phyloP scores from a whole-genome alignment of 768 basidiomycete genomes.

The Lactarius sp. region DNA sequence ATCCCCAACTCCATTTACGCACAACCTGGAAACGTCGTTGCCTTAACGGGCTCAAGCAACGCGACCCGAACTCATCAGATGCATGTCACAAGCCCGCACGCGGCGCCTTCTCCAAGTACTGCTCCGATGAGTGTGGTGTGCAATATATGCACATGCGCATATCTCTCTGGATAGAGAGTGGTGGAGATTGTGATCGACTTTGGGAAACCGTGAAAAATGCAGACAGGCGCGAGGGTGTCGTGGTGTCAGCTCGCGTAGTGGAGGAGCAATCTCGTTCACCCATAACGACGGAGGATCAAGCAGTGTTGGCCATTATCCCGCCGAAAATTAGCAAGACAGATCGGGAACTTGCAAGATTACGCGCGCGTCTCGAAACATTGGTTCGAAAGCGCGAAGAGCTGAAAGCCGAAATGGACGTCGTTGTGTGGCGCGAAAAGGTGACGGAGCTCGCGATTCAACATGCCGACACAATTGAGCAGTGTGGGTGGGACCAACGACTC shows the following conservation, averaged over 20 bases:
- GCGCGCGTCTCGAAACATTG: conserved; percentile 49
- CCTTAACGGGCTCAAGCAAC: conserved; percentile 60
- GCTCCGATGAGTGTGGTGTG: conserved; percentile 83
- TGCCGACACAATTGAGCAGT: conserved; percentile 59
- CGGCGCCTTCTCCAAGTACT: conserved; percentile 84
- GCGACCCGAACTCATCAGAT: conserved; percentile 54
- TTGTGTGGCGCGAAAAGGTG: conserved; percentile 65
- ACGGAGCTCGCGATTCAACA: conserved; percentile 63
- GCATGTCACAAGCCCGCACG: conserved; percentile 80
- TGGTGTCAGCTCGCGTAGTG: conserved; percentile 35
- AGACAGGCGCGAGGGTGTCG: conserved; percentile 65
- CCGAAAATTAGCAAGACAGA: conserved; percentile 45
- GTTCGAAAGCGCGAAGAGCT: conserved; percentile 57
- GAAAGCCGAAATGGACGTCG: conserved; percentile 63
- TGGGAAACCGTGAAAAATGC: conserved; percentile 74
- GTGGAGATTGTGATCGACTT: conserved; percentile 56
- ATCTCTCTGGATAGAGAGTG: conserved; percentile 54
- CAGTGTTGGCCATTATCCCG: conserved; percentile 29
- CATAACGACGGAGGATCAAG: neutral
- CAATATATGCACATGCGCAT: conserved; percentile 65
- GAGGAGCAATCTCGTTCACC: conserved; percentile 14
- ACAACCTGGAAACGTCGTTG: conserved; percentile 83
- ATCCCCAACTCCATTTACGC: conserved; percentile 52
- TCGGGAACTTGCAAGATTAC: conserved; percentile 54
- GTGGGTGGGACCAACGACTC: conserved; percentile 87